Percentiles rank a stretch among this genome's conserved stretches.
Conservation (phyloP, 2,329 filamentous ascomycete species). For the Phaeophleospora eucalypticola region DNA sequence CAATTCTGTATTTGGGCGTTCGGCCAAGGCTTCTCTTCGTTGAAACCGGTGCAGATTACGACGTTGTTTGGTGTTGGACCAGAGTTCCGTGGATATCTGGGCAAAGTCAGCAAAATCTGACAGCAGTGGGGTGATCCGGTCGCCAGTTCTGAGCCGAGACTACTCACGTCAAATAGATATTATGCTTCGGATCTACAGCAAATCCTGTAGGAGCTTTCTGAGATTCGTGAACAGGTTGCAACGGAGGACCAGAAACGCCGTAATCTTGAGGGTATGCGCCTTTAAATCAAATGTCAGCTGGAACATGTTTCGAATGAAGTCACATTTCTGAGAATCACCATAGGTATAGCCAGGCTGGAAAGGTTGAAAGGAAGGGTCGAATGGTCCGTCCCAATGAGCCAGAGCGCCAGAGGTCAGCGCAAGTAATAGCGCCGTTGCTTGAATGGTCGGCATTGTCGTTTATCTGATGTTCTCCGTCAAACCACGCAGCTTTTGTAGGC, state of each 20-base stretch:
- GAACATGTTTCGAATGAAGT: too few species aligned
- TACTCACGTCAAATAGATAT: conserved; percentile 40
- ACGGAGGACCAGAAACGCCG: conserved; percentile 32
- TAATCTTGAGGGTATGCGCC: conserved; percentile 35
- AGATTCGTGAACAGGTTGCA: conserved; percentile 39
- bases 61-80: conserved; percentile 38
- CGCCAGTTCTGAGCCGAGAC: too few species aligned
- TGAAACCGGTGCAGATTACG: conserved; percentile 38
- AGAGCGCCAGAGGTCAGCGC: neutral
- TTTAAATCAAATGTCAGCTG: neutral
- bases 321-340: too few species aligned
- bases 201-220: conserved; percentile 37
- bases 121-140: too few species aligned
- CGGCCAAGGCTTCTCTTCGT: conserved; percentile 39
- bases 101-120: neutral
- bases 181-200: conserved; percentile 36
- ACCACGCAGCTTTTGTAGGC: too few species aligned
- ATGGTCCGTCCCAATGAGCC: conserved; percentile 4
- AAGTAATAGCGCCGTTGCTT: too few species aligned
- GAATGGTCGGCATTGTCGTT: too few species aligned
- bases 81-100: conserved; percentile 37
- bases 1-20: conserved; percentile 40
- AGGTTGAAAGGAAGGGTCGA: conserved; percentile 8
- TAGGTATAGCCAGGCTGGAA: conserved; percentile 21
- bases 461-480: too few species aligned